phyloP scores from a whole-genome alignment of 139 green algal species.

The Haematococcus sp. region DNA sequence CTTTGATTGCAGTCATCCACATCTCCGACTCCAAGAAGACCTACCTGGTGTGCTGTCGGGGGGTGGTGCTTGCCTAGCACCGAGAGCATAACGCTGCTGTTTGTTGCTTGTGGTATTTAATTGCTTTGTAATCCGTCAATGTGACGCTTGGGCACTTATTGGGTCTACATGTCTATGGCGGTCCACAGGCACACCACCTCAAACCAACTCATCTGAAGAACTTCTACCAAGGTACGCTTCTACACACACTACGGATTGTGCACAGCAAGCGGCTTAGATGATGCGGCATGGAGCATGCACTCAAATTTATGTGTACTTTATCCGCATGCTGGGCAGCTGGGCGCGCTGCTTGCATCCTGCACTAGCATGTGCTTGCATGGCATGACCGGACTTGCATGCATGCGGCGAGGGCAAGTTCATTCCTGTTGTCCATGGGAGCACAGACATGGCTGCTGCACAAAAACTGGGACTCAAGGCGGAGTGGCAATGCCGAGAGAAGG shows the following conservation, averaged over 20 bases:
- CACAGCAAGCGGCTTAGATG: no score
- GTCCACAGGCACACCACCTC: constrained; percentile 32
- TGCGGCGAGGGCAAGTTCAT: neutral
- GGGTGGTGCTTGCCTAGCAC: neutral
- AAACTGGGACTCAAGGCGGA: constrained; percentile 6
- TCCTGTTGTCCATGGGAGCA: neutral
- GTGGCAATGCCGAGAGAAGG: constrained; percentile 52
- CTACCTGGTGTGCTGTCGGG: neutral
- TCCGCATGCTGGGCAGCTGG: no score
- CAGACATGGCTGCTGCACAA: neutral
- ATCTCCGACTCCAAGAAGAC: constrained; percentile 19
- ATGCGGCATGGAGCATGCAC: no score
- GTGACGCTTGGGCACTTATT: no score
- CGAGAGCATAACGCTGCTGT: no score
- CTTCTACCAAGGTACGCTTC: constrained; percentile 25
- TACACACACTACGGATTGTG: no score
- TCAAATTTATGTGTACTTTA: no score
- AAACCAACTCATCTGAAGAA: constrained; percentile 36
- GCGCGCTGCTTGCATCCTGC: no score
- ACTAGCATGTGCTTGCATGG: constrained; percentile 4
- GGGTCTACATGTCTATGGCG: no score
- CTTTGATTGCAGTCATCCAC: constrained; percentile 20
- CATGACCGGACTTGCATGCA: neutral
- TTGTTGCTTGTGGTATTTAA: no score
- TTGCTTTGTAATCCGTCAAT: no score